phyloP scores from a whole-genome alignment of 257 asterid species.

The Asclepias syriaca region DNA sequence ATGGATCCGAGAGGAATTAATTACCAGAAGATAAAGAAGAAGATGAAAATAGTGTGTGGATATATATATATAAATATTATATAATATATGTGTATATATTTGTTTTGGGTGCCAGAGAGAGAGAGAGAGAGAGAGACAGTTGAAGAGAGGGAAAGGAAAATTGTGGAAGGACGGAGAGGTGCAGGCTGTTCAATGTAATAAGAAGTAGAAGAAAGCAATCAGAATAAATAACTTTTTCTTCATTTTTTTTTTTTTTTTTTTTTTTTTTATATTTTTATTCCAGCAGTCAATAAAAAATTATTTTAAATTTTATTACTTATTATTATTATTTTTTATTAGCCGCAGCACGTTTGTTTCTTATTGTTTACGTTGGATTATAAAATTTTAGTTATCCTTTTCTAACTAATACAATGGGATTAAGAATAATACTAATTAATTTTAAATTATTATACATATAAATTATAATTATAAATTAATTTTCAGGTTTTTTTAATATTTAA shows the following conservation, averaged over 20 bases:
- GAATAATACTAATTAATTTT: too few species aligned
- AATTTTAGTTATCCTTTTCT: too few species aligned
- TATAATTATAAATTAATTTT: too few species aligned
- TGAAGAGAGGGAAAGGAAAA: not conserved
- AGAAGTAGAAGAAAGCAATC: not conserved
- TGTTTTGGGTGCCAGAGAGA: not conserved
- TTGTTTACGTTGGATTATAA: too few species aligned
- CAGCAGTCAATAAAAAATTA: too few species aligned
- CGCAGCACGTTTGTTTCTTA: too few species aligned
- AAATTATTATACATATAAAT: too few species aligned
- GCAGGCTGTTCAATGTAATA: conserved; percentile 6
- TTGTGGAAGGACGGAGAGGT: conserved; percentile 15
- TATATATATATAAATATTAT: too few species aligned
- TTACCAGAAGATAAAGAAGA: not conserved
- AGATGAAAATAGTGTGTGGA: not conserved
- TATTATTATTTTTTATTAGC: not conserved
- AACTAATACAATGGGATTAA: too few species aligned
- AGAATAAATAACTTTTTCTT: not conserved
- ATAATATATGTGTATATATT: not conserved
- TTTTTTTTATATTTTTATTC: too few species aligned
- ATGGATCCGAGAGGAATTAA: not conserved
- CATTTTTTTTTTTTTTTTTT: not conserved
- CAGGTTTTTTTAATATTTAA: too few species aligned
- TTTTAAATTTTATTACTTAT: too few species aligned
- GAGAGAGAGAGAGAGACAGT: conserved; percentile 7